Evolutionary conservation across 2,329 filamentous ascomycete species (phyloP), one percentile per base, ranked within the genome.

Genomic region (Colletotrichum sp.): DNA sequence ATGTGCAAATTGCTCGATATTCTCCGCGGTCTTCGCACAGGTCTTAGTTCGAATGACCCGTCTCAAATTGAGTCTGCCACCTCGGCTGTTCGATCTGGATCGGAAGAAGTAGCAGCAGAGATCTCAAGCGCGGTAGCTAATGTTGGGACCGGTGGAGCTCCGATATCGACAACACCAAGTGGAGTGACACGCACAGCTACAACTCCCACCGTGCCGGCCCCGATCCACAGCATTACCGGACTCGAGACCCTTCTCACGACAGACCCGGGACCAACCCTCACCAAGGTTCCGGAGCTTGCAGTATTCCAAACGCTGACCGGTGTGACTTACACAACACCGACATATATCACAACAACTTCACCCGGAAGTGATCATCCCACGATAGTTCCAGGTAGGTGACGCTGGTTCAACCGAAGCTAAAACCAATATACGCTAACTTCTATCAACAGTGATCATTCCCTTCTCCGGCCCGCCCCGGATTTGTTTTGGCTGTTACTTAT

Each of bases 401-500:
- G 24, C 24, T 26, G 24, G 24, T 26, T 32, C 6, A 21, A 1
- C 6, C 36, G 16, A 48, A 13, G n/a, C 4, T 2, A 15, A 12
- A 7, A 16, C n/a, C 9, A 15, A 21, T 1, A 18, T 9, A 3
- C 1, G 9, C 10, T 43, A 0, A 43, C 0, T 43, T 1, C 36
- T 9, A 1, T 6, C 16, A 43, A 43, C 0, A 71, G 67, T 71
- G 12, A 71, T 71, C 1, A 21, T 64, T 15, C 67, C 67, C 7
- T 55, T 64, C 18, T 12, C 16, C 4, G 67, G 67, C 18, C 67
- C 57, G 6, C 59, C 67, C 3, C 24, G 16, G 5, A 52, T 71
- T 2, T 71, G 67, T 36, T 71, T 71, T 24, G 39, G 59, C 9
- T 71, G 67, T 2, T 64, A 24, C 10, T 3, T 18, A 4, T 13